Percentiles rank a stretch among this genome's conserved stretches.
Conservation (phyloP, 257 asterid species). For the Ajuga chamaepitys region DNA sequence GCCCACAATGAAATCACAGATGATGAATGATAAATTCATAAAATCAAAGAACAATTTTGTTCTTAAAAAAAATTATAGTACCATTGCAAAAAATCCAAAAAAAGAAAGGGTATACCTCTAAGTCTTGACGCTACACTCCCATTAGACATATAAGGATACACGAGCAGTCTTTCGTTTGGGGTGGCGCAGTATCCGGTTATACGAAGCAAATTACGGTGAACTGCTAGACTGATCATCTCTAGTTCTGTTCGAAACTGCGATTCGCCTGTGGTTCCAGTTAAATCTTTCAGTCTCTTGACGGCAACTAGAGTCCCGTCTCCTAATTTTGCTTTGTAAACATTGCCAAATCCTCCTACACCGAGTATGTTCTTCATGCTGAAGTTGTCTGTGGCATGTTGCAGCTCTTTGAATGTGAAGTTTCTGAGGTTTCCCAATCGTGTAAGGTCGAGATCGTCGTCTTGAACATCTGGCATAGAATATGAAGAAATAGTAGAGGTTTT, state of each 20-base stretch:
- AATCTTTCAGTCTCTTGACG: slow-evolving; percentile 79
- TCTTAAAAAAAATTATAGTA: too few species aligned
- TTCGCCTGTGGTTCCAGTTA: slow-evolving; percentile 74
- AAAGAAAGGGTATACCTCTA: slow-evolving; percentile 38
- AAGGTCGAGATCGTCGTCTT: slow-evolving; percentile 64
- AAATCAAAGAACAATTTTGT: neutral
- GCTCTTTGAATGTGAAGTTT: slow-evolving; percentile 77
- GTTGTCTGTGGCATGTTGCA: slow-evolving; percentile 69
- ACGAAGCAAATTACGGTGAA: slow-evolving; percentile 81
- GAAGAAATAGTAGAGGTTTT: neutral
- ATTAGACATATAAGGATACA: slow-evolving; percentile 90
- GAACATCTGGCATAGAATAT: slow-evolving; percentile 40
- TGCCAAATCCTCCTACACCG: slow-evolving; percentile 92
- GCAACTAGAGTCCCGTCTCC: slow-evolving; percentile 66
- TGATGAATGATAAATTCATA: slow-evolving; percentile 18
- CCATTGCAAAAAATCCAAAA: neutral
- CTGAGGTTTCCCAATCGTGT: slow-evolving; percentile 63
- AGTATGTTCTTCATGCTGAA: slow-evolving; percentile 88
- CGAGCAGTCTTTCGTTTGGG: slow-evolving; percentile 69
- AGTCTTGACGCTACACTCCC: slow-evolving; percentile 91
- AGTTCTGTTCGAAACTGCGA: slow-evolving; percentile 78
- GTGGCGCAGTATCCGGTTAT: slow-evolving; percentile 74
- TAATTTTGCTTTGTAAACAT: slow-evolving; percentile 70
- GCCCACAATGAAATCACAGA: slow-evolving; percentile 25
- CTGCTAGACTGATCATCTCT: slow-evolving; percentile 87